These are phyloP conservation scores for Mycena kentingensis DNA, from an alignment of 768 basidiomycete genomes.

Conservation along the genomic window DNA sequence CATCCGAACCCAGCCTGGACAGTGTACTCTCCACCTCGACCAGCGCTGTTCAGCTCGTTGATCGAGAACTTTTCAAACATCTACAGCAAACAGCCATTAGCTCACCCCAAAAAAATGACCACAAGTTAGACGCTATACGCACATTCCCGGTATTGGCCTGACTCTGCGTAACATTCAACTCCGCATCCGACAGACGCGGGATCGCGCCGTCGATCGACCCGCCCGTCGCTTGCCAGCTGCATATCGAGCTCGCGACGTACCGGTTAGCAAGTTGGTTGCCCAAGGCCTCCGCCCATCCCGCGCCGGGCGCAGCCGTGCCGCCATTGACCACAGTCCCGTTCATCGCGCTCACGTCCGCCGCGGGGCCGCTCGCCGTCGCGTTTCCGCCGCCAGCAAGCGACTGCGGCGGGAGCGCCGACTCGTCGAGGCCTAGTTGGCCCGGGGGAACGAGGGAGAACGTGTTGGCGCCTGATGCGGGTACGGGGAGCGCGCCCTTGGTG, in stretches of 20 bases:
- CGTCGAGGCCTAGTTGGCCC: conserved; percentile 81
- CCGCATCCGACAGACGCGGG: conserved; percentile 64
- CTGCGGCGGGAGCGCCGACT: conserved; percentile 73
- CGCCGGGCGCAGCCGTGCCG: conserved; percentile 57
- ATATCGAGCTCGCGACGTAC: conserved; percentile 79
- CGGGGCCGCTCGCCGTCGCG: conserved; percentile 52
- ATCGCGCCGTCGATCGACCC: conserved; percentile 76
- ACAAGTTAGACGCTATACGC: conserved; percentile 30
- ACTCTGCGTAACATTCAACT: conserved; percentile 71
- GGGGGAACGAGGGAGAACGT: conserved; percentile 70
- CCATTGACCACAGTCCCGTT: conserved; percentile 65
- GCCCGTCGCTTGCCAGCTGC: conserved; percentile 91
- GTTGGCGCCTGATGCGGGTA: conserved; percentile 50
- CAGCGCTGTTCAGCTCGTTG: conserved; percentile 75
- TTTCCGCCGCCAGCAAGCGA: conserved; percentile 47
- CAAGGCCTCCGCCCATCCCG: conserved; percentile 67
- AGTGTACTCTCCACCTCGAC: conserved; percentile 83
- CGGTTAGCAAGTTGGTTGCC: conserved; percentile 80
- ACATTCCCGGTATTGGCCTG: conserved; percentile 74
- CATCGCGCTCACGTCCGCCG: conserved; percentile 61
- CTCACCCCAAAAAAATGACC: background rate
- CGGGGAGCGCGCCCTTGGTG: conserved; percentile 56
- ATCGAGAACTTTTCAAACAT: conserved; percentile 92
- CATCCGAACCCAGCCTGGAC: conserved; percentile 90
- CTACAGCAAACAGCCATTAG: conserved; percentile 35